Conservation (phyloP, 2,329 filamentous ascomycete genomes). For the Colletotrichum scovillei region DNA sequence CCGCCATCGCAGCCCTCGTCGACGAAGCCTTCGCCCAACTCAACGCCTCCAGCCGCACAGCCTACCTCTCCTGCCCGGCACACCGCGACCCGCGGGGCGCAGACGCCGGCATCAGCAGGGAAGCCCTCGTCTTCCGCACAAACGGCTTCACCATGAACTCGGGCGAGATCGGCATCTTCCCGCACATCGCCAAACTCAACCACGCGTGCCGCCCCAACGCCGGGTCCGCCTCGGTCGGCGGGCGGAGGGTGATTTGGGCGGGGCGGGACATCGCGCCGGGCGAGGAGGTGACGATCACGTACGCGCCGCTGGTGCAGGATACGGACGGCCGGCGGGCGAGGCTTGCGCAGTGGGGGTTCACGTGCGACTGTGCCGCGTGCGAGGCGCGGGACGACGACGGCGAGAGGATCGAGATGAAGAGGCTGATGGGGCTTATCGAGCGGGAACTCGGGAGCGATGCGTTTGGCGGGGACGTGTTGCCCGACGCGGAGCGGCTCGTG, state of each 20-base stretch:
- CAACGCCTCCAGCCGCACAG: conserved; percentile 40
- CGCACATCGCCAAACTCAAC: conserved; percentile 50
- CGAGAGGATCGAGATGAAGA: conserved; percentile 44
- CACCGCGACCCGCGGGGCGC: conserved; percentile 37
- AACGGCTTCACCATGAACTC: conserved; percentile 50
- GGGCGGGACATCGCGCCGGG: conserved; percentile 43
- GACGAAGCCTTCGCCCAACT: conserved; percentile 36
- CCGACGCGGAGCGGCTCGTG: conserved; percentile 37
- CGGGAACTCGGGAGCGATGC: conserved; percentile 39
- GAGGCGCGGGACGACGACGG: conserved; percentile 43
- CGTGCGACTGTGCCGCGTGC: conserved; percentile 51
- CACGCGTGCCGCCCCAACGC: conserved; percentile 52
- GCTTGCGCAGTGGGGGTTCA: conserved; percentile 43
- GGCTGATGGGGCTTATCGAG: conserved; percentile 46
- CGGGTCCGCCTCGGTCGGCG: conserved; percentile 42
- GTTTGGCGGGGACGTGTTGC: conserved; percentile 28
- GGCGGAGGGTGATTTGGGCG: conserved; percentile 49
- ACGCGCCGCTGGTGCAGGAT: conserved; percentile 47
- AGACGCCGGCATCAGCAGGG: conserved; percentile 38
- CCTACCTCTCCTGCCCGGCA: conserved; percentile 45
- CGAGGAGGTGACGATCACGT: conserved; percentile 49
- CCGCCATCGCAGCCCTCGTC: conserved; percentile 47
- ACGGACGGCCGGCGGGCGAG: conserved; percentile 43
- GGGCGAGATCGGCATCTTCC: conserved; percentile 46
- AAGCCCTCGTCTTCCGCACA: conserved; percentile 50